A percentile compares a stretch with the other conserved stretches of the same genome.
These are phyloP conservation scores for Albugo candida DNA, from an alignment of 352 stramenopile genomes.

Conservation along the genomic window DNA sequence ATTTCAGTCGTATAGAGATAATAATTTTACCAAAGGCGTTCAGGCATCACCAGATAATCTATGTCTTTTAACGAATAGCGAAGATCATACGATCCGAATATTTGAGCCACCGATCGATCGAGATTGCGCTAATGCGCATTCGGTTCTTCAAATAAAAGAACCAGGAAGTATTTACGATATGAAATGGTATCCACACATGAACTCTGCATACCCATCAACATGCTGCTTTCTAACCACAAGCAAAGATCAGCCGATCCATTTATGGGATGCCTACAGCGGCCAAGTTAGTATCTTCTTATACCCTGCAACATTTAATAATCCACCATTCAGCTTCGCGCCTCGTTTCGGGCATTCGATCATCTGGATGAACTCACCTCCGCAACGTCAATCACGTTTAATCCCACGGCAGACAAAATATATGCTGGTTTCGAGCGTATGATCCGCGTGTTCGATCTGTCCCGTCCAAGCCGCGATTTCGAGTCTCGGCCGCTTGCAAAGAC, in stretches of 20 bases:
- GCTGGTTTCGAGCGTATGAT: slow-evolving; percentile 72
- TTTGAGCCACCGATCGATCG: slow-evolving; percentile 24
- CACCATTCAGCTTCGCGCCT: slow-evolving; percentile 28
- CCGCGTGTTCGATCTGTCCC: slow-evolving; percentile 58
- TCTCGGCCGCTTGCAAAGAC: slow-evolving; percentile 38
- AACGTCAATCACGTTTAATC: slow-evolving; percentile 64
- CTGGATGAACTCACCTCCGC: slow-evolving; percentile 70
- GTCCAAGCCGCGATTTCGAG: slow-evolving; percentile 36
- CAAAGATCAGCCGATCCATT: slow-evolving; percentile 75
- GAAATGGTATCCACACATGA: slow-evolving; percentile 78
- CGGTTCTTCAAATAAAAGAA: slow-evolving; percentile 40
- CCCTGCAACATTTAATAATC: neutral
- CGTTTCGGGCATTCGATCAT: slow-evolving; percentile 69
- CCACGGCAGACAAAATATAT: slow-evolving; percentile 61
- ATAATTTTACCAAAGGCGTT: slow-evolving; percentile 68
- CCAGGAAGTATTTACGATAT: slow-evolving; percentile 75
- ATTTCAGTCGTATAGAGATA: slow-evolving; percentile 2
- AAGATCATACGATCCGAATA: slow-evolving; percentile 61
- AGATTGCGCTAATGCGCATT: neutral
- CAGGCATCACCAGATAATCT: slow-evolving; percentile 58
- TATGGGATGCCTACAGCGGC: slow-evolving; percentile 84
- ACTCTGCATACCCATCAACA: slow-evolving; percentile 39
- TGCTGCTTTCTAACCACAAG: slow-evolving; percentile 77
- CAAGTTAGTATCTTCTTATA: slow-evolving; percentile 4
- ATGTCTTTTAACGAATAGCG: slow-evolving; percentile 71